phyloP scores from a whole-genome alignment of 495 filamentous ascomycete genomes.

The Talaromyces nanjingensis region DNA sequence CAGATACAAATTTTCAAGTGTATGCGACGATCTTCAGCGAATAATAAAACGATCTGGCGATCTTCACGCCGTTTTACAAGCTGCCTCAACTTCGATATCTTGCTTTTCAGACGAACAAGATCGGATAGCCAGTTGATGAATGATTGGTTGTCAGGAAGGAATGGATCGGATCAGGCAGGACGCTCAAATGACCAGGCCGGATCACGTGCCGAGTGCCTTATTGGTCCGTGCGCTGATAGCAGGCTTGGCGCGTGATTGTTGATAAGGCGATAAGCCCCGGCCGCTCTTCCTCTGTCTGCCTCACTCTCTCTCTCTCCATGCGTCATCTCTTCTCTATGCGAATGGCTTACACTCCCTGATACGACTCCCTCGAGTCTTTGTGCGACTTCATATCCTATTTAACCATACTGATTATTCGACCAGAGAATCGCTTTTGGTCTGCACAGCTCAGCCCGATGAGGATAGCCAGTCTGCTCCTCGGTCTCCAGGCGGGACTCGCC shows the following conservation, averaged over 20 bases:
- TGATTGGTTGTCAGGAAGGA: neutral
- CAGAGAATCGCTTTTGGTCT: neutral
- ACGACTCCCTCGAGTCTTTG: neutral
- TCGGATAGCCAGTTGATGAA: neutral
- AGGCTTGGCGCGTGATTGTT: neutral
- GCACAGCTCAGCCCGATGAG: neutral
- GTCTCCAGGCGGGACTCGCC: constrained; percentile 54
- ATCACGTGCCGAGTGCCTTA: neutral
- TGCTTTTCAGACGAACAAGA: no score
- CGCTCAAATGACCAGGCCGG: neutral
- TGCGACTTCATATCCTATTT: neutral
- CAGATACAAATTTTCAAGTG: neutral
- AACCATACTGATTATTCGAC: neutral
- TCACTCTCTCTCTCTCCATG: neutral
- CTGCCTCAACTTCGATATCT: no score
- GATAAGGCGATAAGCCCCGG: constrained; percentile 2
- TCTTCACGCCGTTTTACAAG: no score
- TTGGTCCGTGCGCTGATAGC: neutral
- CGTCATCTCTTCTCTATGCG: neutral
- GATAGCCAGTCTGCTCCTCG: constrained; percentile 70
- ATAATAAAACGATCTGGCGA: neutral
- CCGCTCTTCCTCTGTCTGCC: neutral
- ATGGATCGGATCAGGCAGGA: neutral
- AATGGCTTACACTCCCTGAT: neutral
- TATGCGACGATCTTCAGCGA: neutral